A percentile compares a stretch with the other conserved stretches of the same genome.
phyloP scores from a whole-genome alignment of 2,329 filamentous ascomycete species.

The Colletotrichum chrysophilum region DNA sequence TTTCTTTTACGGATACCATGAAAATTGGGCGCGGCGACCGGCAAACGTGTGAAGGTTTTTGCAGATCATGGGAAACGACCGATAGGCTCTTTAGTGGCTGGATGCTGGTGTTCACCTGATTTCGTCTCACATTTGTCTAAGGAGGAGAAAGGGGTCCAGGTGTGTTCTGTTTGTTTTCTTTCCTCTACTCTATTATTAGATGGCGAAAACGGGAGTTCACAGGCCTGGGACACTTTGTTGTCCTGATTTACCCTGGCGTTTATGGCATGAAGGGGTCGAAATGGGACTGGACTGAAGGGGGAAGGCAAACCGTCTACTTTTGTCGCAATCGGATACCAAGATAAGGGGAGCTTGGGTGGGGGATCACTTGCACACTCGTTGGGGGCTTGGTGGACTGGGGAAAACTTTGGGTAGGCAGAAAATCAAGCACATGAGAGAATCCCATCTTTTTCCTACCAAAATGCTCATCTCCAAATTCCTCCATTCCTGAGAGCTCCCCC shows the following conservation, averaged over 20 bases:
- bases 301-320: background rate
- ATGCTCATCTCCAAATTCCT: background rate
- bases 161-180: background rate
- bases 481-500: background rate
- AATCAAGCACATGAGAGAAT: background rate
- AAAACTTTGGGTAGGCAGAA: background rate
- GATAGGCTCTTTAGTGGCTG: background rate
- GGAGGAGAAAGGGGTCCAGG: background rate
- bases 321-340: background rate
- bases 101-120: constrained; percentile 6
- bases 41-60: background rate
- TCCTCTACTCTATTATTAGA: constrained; percentile 6
- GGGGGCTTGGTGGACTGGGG: background rate
- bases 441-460: background rate
- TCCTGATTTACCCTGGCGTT: background rate
- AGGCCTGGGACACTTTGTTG: background rate
- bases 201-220: constrained; percentile 2
- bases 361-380: background rate
- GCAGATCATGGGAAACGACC: constrained; percentile 8
- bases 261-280: background rate
- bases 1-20: background rate
- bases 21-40: background rate
- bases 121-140: background rate
- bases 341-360: background rate
- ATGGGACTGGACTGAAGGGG: background rate